A percentile compares a stretch with the other conserved stretches of the same genome.
Evolutionary conservation across 1,284 basidiomycete genomes (phyloP).

Genomic region (Microbotryum lychnidis-dioicae): DNA sequence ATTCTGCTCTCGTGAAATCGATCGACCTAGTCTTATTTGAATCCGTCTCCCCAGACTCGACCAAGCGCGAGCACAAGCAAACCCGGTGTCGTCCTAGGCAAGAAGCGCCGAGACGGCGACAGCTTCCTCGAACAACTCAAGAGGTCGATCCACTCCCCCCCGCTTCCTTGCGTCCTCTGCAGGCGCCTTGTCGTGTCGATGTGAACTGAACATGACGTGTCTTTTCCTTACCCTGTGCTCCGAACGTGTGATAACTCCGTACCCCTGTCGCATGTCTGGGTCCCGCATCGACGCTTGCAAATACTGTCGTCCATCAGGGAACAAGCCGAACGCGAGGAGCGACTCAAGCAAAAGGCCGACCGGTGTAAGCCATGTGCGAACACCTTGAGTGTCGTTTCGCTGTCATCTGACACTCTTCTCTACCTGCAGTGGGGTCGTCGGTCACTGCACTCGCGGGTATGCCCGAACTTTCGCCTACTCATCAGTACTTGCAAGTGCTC

Average conservation of each 20-base stretch:
- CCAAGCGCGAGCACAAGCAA: background rate
- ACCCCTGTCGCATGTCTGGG: no score
- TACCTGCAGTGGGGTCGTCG: slow-evolving; percentile 49
- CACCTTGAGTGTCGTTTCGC: slow-evolving; percentile 32
- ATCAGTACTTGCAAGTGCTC: background rate
- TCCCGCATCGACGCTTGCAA: background rate
- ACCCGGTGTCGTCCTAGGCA: slow-evolving; percentile 50
- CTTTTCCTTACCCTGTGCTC: background rate
- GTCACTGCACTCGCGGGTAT: slow-evolving; percentile 76
- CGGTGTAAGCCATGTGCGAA: slow-evolving; percentile 10
- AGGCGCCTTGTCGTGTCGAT: background rate
- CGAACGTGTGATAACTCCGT: background rate
- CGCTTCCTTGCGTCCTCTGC: background rate
- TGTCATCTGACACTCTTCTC: slow-evolving; percentile 39
- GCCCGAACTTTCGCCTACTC: slow-evolving; percentile 10
- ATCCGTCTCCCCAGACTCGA: slow-evolving; percentile 49
- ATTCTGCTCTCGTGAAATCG: slow-evolving; percentile 27
- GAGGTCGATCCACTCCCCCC: slow-evolving; percentile 46
- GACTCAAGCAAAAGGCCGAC: slow-evolving; percentile 55
- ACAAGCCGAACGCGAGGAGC: slow-evolving; percentile 77
- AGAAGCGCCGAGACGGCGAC: slow-evolving; percentile 89
- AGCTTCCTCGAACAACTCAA: slow-evolving; percentile 88
- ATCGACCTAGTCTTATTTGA: slow-evolving; percentile 27
- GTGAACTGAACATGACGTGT: slow-evolving; percentile 16
- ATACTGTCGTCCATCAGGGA: slow-evolving; percentile 51